A percentile compares a stretch with the other conserved stretches of the same genome.
These are phyloP conservation scores for Notholithocarpus densiflorus DNA, from an alignment of 306 rosid species.

Conservation along the genomic window DNA sequence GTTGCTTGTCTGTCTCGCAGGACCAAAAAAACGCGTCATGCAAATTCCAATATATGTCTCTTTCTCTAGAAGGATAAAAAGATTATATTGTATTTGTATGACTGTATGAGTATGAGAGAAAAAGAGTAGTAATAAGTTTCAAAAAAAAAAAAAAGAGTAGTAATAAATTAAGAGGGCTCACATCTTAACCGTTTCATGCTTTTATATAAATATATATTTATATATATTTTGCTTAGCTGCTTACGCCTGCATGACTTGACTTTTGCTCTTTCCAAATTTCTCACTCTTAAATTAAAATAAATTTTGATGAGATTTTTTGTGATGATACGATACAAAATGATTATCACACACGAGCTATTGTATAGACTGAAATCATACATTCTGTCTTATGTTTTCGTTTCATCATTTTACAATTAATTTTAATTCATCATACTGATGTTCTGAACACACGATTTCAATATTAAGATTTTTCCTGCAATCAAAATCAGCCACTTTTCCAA, in stretches of 20 bases:
- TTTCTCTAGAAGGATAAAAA: constrained; percentile 7
- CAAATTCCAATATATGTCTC: constrained; percentile 4
- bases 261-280: constrained; percentile 14
- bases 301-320: no score
- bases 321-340: no score
- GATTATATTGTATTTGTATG: neutral
- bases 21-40: constrained; percentile 79
- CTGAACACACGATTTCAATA: no score
- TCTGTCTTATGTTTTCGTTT: no score
- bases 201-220: no score
- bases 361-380: no score
- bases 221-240: constrained; percentile 16
- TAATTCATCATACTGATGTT: no score
- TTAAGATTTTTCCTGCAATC: neutral
- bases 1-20: constrained; percentile 65
- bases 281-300: no score
- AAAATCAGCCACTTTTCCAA: constrained; percentile 4
- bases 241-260: constrained; percentile 57
- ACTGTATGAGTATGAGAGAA: no score
- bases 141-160: no score
- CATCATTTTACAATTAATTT: neutral
- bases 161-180: neutral
- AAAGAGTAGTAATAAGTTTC: neutral
- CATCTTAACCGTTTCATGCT: constrained; percentile 34
- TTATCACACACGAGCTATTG: no score